Base-by-base conservation (phyloP, 2,329 filamentous ascomycete species). In the Fusarium sp. region DNA sequence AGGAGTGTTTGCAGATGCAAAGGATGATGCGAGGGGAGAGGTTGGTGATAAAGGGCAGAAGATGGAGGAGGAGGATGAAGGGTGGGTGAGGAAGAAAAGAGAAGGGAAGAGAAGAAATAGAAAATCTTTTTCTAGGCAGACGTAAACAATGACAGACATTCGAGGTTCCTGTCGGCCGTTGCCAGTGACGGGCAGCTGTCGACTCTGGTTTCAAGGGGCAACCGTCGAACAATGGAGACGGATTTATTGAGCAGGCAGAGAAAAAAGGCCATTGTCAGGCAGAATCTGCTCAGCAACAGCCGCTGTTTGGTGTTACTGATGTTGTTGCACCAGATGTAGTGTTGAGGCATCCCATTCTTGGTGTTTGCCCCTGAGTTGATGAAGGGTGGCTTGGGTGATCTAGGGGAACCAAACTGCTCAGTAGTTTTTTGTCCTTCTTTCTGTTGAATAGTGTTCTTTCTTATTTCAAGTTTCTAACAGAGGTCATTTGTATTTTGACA, bases 181-280 rank as follows among this genome's bases (percentile, higher is more conserved):
- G 43, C 25, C 49, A 60, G 43, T 52, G n/a, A 8, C 35, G 56
- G 49, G 40, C 58, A 46, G 45, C 38, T 43, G 19, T 40, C 32
- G 45, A 35, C n/a, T 48, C 26, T 54, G 34, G 53, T 66, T 55
- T 53, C 48, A 54, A 63, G 58, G 62, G 61, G 62, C 58, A 66
- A 63, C 62, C 24, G 46, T 47, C 59, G 47, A 52, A 48, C 39
- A 51, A 45, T 35, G 13, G 34, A 52, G 19, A 19, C 19, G 19
- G 3, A 19, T 19, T 19, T 19, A 19, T 19, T 57, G 35, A 61
- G 46, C 45, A 38, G 39, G 45, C 19, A 19, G 12, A 15, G 25
- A 9, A 29, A 1, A 22, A 13, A n/a, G 15, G 13, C 7, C n/a
- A 49, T 22, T 19, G 26, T 25, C 9, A 13, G 34, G 13, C 25